These are phyloP conservation scores for Penicillium sp. DNA, from an alignment of 2,329 filamentous ascomycete genomes.

Conservation along the genomic window DNA sequence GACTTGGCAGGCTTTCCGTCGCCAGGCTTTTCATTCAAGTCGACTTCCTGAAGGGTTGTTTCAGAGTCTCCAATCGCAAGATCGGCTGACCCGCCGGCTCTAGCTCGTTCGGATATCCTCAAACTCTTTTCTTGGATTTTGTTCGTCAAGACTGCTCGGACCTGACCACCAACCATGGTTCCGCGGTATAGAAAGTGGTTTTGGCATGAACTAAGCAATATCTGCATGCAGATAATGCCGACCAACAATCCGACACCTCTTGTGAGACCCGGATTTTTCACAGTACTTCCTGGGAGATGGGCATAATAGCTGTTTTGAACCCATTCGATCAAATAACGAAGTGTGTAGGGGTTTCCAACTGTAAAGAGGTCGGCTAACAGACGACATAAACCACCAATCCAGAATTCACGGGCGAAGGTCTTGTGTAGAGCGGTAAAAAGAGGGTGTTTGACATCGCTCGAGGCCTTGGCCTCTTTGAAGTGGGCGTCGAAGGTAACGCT, in stretches of 20 bases:
- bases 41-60: background rate
- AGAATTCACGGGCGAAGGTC: background rate
- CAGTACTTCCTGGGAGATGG: background rate
- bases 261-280: background rate
- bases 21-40: background rate
- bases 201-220: background rate
- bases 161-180: background rate
- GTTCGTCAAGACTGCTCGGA: background rate
- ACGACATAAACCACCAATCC: background rate
- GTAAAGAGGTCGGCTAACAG: background rate
- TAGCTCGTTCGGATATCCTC: conserved; percentile 1
- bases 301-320: background rate
- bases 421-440: background rate
- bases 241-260: background rate
- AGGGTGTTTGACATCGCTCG: background rate
- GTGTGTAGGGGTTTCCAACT: background rate
- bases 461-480: background rate
- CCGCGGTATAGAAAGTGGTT: background rate
- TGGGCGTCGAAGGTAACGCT: background rate
- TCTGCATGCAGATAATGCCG: background rate
- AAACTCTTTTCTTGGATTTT: conserved; percentile 3
- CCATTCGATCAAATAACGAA: background rate
- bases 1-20: background rate
- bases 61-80: background rate
- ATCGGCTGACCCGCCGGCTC: background rate